Evolutionary conservation across 1,139 yeast species (phyloP).

Genomic region (Wickerhamomyces sp.): DNA sequence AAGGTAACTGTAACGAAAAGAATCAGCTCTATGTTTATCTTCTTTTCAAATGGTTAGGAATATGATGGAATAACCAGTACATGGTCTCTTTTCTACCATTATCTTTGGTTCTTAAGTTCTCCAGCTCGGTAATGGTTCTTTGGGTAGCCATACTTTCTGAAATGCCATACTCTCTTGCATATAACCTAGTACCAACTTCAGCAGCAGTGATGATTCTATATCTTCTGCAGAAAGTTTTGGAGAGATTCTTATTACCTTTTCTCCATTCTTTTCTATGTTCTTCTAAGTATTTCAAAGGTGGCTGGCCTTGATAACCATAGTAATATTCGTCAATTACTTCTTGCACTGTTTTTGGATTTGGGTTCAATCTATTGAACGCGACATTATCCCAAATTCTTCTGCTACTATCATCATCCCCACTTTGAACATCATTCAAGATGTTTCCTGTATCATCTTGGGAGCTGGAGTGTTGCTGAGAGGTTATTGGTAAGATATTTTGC

Average conservation of each 20-base stretch:
- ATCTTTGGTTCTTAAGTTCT: conserved; percentile 16
- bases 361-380: conserved; percentile 17
- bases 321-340: conserved; percentile 24
- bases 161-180: conserved; percentile 16
- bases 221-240: conserved; percentile 24
- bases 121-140: conserved; percentile 19
- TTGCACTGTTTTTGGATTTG: conserved; percentile 21
- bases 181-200: conserved; percentile 18
- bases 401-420: conserved; percentile 10
- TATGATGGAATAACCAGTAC: conserved; percentile 37
- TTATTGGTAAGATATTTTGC: conserved; percentile 3
- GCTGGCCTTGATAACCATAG: conserved; percentile 23
- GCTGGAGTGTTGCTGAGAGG: conserved; percentile 2
- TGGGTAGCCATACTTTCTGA: conserved; percentile 20
- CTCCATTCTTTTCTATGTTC: conserved; percentile 24
- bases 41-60: conserved; percentile 24
- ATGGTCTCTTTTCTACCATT: conserved; percentile 26
- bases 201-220: conserved; percentile 22
- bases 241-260: conserved; percentile 21
- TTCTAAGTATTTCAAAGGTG: conserved; percentile 23
- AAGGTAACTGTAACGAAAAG: neutral
- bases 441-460: conserved; percentile 4
- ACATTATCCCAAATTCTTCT: conserved; percentile 18
- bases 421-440: neutral
- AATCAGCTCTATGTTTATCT: conserved; percentile 1